A percentile compares a stretch with the other conserved stretches of the same genome.
Conservation (phyloP, 2,329 filamentous ascomycete genomes). For the Penicillium palitans region DNA sequence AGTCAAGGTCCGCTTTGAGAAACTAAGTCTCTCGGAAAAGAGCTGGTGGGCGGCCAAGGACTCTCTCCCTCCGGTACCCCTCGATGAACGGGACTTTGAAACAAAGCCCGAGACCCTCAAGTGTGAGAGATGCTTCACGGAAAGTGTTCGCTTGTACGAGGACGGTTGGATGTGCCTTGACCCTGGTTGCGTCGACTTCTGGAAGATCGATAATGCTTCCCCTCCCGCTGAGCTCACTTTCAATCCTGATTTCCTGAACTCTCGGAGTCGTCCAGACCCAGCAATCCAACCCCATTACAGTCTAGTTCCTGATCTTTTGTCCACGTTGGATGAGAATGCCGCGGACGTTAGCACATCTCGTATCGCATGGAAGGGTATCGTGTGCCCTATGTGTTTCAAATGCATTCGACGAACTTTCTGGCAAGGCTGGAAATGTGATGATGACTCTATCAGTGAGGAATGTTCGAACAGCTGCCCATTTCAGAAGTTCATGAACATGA, state of each 20-base stretch:
- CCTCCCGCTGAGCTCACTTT: conserved; percentile 49
- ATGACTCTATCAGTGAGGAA: conserved; percentile 10
- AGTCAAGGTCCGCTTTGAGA: conserved; percentile 66
- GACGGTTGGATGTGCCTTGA: conserved; percentile 62
- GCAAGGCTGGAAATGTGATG: conserved; percentile 60
- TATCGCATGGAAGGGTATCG: conserved; percentile 61
- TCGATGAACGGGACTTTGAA: conserved; percentile 34
- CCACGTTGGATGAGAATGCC: conserved; percentile 37
- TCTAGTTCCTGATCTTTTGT: conserved; percentile 44
- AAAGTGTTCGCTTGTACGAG: conserved; percentile 40
- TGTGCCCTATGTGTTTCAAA: conserved; percentile 63
- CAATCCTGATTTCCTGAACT: conserved; percentile 57
- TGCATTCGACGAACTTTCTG: conserved; percentile 64
- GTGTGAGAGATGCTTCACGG: conserved; percentile 46
- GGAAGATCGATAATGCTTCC: conserved; percentile 45
- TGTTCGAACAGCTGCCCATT: conserved; percentile 53
- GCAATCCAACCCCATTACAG: conserved; percentile 38
- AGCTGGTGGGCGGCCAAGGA: conserved; percentile 61
- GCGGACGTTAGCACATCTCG: conserved; percentile 50
- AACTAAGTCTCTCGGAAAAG: conserved; percentile 51
- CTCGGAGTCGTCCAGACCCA: conserved; percentile 50
- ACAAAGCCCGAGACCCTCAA: conserved; percentile 19
- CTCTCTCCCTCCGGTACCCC: conserved; percentile 25
- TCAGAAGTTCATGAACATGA: conserved; percentile 32
- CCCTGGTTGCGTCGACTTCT: conserved; percentile 55